Evolutionary conservation across 1,284 basidiomycete species (phyloP), one percentile per base, ranked within the genome.

Genomic region (Ceratobasidium sp.): DNA sequence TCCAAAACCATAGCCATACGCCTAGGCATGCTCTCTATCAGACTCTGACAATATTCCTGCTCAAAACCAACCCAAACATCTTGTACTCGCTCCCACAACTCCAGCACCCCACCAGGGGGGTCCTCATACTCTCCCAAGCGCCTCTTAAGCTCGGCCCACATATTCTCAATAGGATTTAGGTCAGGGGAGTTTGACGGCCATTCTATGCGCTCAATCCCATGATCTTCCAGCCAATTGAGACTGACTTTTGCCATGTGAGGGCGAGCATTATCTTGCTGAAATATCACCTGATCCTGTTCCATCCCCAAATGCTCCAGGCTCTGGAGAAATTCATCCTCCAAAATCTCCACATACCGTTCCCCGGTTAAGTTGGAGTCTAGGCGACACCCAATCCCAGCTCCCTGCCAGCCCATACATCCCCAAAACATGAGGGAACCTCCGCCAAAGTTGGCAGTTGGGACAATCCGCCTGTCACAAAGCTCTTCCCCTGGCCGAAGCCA

Each of bases 1-100:
- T 22, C 29, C 50, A 67, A 36, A 41, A 67, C 65, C 65, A 11
- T 3, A n/a, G 65, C 65, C 65, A 67, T 71, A 1, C 44, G 54
- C 33, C 24, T 48, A 2, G 66, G 66, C 66, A 71, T 71, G 33
- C 53, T 71, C 44, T 71, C 66, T 33, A 71, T 33, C 2, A 71
- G 41, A 29, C 48, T 71, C 51, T 56, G 53, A 48, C 54, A 59
- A 33, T 71, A 71, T 17, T 71, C 54, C 17, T n/a, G n/a, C 41
- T 27, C 66, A 45, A 71, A 9, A 0, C 29, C 44, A 48, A 57
- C 41, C 66, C 66, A 71, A 9, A 14, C 31, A 44, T 1, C 33
- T 22, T 67, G 50, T 54, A 67, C 65, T 31, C 65, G 27, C 1
- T 54, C 65, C 66, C 66, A 71, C 41, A 71, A 29, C 44, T 71